phyloP scores from a whole-genome alignment of 495 filamentous ascomycete genomes.

The Oidiodendron maius region DNA sequence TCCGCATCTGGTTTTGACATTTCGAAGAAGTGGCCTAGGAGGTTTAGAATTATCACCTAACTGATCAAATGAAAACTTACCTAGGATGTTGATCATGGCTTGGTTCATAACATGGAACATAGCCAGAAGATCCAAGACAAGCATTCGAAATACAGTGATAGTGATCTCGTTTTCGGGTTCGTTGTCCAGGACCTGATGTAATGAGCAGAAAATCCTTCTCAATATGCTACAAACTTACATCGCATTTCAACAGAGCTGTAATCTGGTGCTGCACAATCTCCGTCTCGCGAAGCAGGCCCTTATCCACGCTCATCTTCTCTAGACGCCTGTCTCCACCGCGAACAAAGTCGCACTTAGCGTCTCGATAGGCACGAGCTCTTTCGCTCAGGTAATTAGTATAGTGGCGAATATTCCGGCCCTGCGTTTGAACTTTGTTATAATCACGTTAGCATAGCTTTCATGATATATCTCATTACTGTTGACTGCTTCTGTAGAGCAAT shows the following conservation, averaged over 20 bases:
- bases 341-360: conserved; percentile 87
- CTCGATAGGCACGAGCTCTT: conserved; percentile 73
- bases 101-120: conserved; percentile 96
- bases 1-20: conserved; percentile 94
- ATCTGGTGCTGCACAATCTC: conserved; percentile 90
- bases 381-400: conserved; percentile 84
- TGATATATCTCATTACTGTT: no score
- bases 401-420: conserved; percentile 89
- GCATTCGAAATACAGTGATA: conserved; percentile 86
- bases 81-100: conserved; percentile 94
- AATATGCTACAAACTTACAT: conserved; percentile 47
- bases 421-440: conserved; percentile 68
- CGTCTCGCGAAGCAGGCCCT: conserved; percentile 87
- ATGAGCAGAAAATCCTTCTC: conserved; percentile 16
- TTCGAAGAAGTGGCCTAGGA: conserved; percentile 90
- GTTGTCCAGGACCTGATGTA: conserved; percentile 65
- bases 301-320: conserved; percentile 84
- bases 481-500: no score
- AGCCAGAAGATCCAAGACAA: conserved; percentile 84
- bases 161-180: conserved; percentile 98
- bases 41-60: conserved; percentile 17
- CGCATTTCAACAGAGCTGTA: conserved; percentile 76
- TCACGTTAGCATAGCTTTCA: conserved; percentile 29
- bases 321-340: conserved; percentile 69
- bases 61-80: conserved; percentile 36